These are phyloP conservation scores for Eleusine coracana DNA, from an alignment of 176 grass and related monocot species.

Conservation along the genomic window DNA sequence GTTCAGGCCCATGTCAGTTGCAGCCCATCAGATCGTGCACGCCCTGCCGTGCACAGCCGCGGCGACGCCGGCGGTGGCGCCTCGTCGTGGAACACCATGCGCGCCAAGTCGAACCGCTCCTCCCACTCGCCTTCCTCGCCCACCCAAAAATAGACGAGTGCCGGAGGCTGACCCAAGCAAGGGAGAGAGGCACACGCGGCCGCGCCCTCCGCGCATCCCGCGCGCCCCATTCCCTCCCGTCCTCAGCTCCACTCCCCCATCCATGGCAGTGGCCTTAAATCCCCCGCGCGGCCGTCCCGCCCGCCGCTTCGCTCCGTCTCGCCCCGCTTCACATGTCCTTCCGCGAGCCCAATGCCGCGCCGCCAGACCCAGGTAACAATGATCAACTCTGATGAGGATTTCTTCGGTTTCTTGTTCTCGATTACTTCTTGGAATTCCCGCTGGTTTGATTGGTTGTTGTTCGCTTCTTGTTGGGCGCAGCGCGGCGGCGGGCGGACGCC, in stretches of 20 bases:
- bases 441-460: background rate
- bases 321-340: constrained; percentile 42
- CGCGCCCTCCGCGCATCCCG: constrained; percentile 18
- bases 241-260: constrained; percentile 26
- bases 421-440: background rate
- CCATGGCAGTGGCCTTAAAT: constrained; percentile 34
- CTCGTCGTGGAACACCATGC: background rate
- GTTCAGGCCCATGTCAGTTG: background rate
- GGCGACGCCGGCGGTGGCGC: background rate
- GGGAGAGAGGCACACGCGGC: background rate
- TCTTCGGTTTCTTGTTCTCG: background rate
- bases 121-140: background rate
- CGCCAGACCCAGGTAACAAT: constrained; percentile 42
- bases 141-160: constrained; percentile 38
- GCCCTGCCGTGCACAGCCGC: background rate
- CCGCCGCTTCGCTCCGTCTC: constrained; percentile 31
- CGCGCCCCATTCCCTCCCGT: constrained; percentile 46
- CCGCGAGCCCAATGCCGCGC: constrained; percentile 29
- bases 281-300: constrained; percentile 25
- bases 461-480: constrained; percentile 2
- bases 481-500: constrained; percentile 53
- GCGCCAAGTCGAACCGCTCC: background rate
- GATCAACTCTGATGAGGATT: background rate
- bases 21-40: background rate
- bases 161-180: background rate